Evolutionary conservation across 108 stramenopile species (phyloP).

Genomic region (Cyclotella sp.): DNA sequence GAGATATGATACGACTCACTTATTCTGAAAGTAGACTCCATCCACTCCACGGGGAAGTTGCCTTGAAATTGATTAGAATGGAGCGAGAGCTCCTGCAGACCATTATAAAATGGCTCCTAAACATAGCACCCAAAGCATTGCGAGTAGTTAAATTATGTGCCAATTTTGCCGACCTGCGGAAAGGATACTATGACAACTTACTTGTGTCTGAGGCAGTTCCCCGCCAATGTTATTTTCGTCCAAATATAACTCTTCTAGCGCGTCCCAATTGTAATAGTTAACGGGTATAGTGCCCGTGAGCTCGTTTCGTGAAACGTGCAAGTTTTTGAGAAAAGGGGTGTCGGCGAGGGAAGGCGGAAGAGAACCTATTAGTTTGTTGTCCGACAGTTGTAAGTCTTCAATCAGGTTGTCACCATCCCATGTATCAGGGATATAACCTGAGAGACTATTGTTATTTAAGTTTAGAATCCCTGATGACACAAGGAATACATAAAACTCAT

Average conservation of each 20-base stretch:
- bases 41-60: constrained; percentile 26
- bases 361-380: constrained; percentile 49
- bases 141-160: background rate
- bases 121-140: background rate
- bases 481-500: background rate
- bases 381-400: constrained; percentile 32
- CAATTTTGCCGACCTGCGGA: no score
- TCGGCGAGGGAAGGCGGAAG: constrained; percentile 40
- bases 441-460: constrained; percentile 39
- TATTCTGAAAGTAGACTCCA: constrained; percentile 25
- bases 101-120: constrained; percentile 37
- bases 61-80: constrained; percentile 31
- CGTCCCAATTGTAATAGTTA: constrained; percentile 36
- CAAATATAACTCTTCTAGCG: constrained; percentile 39
- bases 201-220: constrained; percentile 37
- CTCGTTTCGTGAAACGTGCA: constrained; percentile 40
- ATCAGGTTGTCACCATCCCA: constrained; percentile 39
- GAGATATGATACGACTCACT: constrained; percentile 2
- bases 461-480: constrained; percentile 26
- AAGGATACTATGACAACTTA: background rate
- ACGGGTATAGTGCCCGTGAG: constrained; percentile 51
- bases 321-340: constrained; percentile 36
- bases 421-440: constrained; percentile 36
- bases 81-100: constrained; percentile 30
- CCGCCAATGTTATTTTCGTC: constrained; percentile 36